Evolutionary conservation across 1,284 basidiomycete species (phyloP).

Genomic region (Malassezia equina): DNA sequence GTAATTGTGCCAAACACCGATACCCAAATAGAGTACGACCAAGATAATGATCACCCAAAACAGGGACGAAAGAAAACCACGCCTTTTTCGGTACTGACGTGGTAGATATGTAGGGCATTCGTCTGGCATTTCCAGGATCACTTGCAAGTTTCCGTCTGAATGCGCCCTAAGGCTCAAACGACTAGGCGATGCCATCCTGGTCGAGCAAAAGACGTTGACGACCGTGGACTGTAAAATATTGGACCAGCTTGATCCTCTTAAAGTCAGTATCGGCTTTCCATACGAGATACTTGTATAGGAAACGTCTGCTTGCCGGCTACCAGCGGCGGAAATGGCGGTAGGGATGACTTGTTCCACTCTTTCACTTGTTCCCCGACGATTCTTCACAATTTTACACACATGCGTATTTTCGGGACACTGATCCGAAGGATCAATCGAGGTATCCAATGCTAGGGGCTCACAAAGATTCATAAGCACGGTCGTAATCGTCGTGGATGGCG

Average conservation of each 20-base stretch:
- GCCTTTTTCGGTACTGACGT: not conserved
- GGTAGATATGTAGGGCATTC: not conserved
- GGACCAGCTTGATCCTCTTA: not conserved
- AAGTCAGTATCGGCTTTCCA: not conserved
- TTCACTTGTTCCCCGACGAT: not conserved
- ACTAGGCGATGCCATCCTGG: not conserved
- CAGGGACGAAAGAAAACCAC: not conserved
- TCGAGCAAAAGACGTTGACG: not conserved
- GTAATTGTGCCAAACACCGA: conserved; percentile 37
- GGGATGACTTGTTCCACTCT: conserved; percentile 7
- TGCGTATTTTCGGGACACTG: conserved; percentile 2
- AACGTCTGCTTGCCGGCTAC: not conserved
- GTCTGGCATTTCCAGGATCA: not conserved
- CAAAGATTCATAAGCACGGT: conserved; percentile 17
- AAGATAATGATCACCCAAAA: conserved; percentile 11
- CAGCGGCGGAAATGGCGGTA: not conserved
- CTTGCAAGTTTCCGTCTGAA: not conserved
- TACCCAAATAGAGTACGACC: conserved; percentile 23
- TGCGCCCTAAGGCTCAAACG: not conserved
- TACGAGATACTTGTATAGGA: no score
- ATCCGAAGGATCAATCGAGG: not conserved
- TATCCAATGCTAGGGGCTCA: not conserved
- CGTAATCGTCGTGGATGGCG: conserved; percentile 21
- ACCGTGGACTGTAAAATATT: not conserved
- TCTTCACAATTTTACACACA: conserved; percentile 3